Base-by-base conservation (phyloP, 192 early-diverging fungal genomes). In the Backusella circina region DNA sequence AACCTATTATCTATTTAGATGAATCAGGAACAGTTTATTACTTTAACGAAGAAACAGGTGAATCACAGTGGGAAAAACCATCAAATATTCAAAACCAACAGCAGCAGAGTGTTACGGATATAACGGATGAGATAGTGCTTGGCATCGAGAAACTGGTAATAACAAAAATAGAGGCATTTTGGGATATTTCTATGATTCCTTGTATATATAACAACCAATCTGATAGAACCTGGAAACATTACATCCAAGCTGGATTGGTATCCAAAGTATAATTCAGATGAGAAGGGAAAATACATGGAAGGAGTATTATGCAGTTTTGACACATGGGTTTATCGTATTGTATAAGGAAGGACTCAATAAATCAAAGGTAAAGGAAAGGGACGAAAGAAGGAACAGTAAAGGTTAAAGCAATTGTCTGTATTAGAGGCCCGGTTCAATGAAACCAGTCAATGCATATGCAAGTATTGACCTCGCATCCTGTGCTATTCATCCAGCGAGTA, bases 61-160 rank as follows among this genome's bases (percentile, higher is more conserved):
- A 86, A 67, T 82, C 87, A 2, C 73, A 77, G 13, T 88, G 87
- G 87, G 83, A 88, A 65, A 71, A 69, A 26, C 87, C 87, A 31
- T 35, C 37, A 18, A 26, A 26, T 3, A 61, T 28, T 9, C 33
- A 23, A 21, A 15, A 68, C 2, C 32, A 23, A 68, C 67, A 38
- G 5, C 33, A 21, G 12, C 30, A 31, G 12, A 41, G 15, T 8
- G 28, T 47, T 1, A 31, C 36, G 1, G 33, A 65, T 21, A 54
- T 35, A 33, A 65, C n/a, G 5, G 50, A 10, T 18, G 38, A 57
- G 3, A 9, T 44, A 1, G 8, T 32, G 13, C 28, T 36, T 18
- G 61, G 28, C 12, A 13, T 73, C 16, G 15, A 23, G 32, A 23
- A 71, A 23, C 7, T 36, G 28, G n/a, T 38, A 76, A 54, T 30